Evolutionary conservation across 345 rosid species (phyloP).

Genomic region (Camelina sativa): DNA sequence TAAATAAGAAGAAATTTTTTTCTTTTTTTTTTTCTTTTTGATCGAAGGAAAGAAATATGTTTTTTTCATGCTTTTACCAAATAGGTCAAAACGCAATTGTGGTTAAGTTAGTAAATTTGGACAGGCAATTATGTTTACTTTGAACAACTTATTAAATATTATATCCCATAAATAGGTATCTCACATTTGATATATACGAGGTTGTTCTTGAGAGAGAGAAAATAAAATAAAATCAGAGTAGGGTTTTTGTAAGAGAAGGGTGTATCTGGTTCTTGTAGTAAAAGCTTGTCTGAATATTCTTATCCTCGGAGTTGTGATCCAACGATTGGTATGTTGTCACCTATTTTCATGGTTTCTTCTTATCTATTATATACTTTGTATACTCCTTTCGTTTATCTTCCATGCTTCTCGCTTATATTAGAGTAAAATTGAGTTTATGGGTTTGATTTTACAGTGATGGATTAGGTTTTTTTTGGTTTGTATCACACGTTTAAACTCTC

Average conservation of each 20-base stretch:
- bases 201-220: conserved; percentile 21
- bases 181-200: background rate
- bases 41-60: background rate
- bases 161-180: background rate
- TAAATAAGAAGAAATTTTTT: no score
- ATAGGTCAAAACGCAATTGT: background rate
- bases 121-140: background rate
- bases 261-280: conserved; percentile 20
- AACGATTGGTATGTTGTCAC: conserved; percentile 39
- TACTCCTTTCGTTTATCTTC: background rate
- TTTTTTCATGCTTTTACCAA: background rate
- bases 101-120: background rate
- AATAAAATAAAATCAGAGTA: conserved; percentile 18
- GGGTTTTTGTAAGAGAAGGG: conserved; percentile 30
- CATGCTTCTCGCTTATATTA: background rate
- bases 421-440: background rate
- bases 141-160: background rate
- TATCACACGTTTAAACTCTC: background rate
- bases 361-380: background rate
- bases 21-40: no score
- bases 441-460: conserved; percentile 24
- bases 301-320: conserved; percentile 30
- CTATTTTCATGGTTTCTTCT: conserved; percentile 9
- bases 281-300: conserved; percentile 28
- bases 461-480: background rate